Evolutionary conservation across 2,329 filamentous ascomycete genomes (phyloP), one percentile per base, ranked within the genome.

Genomic region (Hypoxylon sp.): DNA sequence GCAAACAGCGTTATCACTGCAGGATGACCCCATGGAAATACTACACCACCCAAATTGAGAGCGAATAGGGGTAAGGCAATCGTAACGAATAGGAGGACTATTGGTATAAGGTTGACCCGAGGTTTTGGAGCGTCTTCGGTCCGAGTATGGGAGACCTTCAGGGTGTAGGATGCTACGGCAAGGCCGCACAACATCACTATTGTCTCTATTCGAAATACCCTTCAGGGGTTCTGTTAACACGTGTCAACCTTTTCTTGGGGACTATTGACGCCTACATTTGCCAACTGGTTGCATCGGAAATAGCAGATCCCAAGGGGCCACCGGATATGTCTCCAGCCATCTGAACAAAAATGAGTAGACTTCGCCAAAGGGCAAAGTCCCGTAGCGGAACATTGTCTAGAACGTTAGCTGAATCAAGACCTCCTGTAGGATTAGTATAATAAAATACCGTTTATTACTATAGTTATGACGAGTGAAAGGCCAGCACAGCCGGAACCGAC

Each of bases 301-400:
- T 63, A 36, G 48, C 46, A 21, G 60, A 63, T 53, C 53, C 53
- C 9, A 63, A 10, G 9, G 60, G 60, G 1, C 60, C 60, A 2
- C 60, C 60, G 2, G 60, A 63, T 32, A 63, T 57, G 21, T 63
- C 60, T n/a, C 60, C 60, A n/a, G 52, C 53, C 60, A 63, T 63
- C 53, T 63, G 60, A 23, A 63, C 38, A 28, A 63, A 63, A 17
- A 63, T 46, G 23, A 63, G 60, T 17, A 63, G 28, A 23, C 60
- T 63, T 19, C 60, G 60, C 60, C 60, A 63, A 17, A 63, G 53
- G 23, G 60, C 60, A 38, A 63, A 63, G 21, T 63, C 60, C 10
- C 36, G 48, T 11, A 63, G 49, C 32, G 60, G 60, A 48, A 63
- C 60, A 48, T 51, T 63, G 13, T 63, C 60, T 63, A 53, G 3